Evolutionary conservation across 768 basidiomycete genomes (phyloP).

Genomic region (Myochromella boudieri): DNA sequence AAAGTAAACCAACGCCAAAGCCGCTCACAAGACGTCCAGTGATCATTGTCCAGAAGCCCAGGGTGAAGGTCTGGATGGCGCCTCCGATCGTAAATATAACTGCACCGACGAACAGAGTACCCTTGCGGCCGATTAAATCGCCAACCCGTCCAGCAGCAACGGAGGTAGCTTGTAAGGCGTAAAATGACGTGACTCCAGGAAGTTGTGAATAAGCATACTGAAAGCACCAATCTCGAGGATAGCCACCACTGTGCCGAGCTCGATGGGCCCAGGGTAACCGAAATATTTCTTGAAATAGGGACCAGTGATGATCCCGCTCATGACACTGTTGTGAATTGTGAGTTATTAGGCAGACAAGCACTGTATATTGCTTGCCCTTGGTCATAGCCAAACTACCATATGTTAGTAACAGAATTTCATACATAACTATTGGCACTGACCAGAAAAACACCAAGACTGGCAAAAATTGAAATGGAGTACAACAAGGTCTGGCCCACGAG

Average conservation of each 20-base stretch:
- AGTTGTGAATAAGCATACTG: constrained; percentile 42
- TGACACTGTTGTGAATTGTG: constrained; percentile 52
- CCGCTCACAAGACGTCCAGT: constrained; percentile 70
- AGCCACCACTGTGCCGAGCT: constrained; percentile 95
- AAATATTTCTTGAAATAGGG: constrained; percentile 84
- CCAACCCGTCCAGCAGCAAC: constrained; percentile 82
- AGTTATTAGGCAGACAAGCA: constrained; percentile 10
- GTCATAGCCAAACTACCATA: constrained; percentile 75
- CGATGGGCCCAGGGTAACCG: constrained; percentile 68
- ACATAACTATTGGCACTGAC: too few relatives aligned
- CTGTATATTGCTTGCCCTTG: constrained; percentile 59
- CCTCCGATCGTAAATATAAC: constrained; percentile 76
- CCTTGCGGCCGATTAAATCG: constrained; percentile 71
- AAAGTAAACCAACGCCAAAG: constrained; percentile 72
- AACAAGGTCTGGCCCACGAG: constrained; percentile 79
- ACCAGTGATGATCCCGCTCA: constrained; percentile 90
- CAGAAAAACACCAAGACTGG: constrained; percentile 83
- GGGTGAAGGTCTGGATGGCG: constrained; percentile 71
- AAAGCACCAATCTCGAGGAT: constrained; percentile 92
- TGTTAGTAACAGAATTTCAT: constrained; percentile 8
- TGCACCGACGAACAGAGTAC: constrained; percentile 73
- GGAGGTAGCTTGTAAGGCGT: constrained; percentile 65
- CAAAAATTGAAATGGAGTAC: constrained; percentile 78
- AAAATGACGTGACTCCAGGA: neutral
- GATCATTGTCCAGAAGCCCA: constrained; percentile 34